Base-by-base conservation (phyloP, 371 early-diverging fungal genomes). In the Mortierella sp. region DNA sequence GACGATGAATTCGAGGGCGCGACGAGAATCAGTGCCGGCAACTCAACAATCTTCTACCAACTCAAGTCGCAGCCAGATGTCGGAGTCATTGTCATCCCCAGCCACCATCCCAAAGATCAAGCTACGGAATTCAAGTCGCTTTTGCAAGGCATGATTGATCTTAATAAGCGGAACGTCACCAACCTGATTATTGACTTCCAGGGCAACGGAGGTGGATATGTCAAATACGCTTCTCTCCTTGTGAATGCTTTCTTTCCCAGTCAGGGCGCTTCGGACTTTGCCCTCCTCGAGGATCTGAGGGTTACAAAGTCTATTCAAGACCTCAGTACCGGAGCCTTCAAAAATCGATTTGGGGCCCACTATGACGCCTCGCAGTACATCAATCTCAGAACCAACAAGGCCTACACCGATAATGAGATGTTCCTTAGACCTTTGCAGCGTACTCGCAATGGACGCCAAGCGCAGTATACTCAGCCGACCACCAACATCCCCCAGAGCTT, bases 121-220 rank as follows among this genome's bases (percentile, higher is more conserved):
- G 37, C 37, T 3, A 23, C 0, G 69, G 61, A 21, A 15, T 69
- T 14, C 15, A 50, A n/a, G 26, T 24, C 4, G 23, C 43, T 15
- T 37, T 61, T 17, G 5, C 17, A 4, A 43, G 12, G 1, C 31
- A 56, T 9, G 56, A 31, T 0, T n/a, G 39, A 8, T 2, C 60
- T 68, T 15, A n/a, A 51, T 46, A 15, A 42, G 23, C 30, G 11
- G 5, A 54, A 54, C 3, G 69, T 73, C 1, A 60, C 75, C 32
- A 63, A 73, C n/a, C 28, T 73, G 24, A 41, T 73, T 12, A 7
- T 73, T 15, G 75, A 73, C 27, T 58, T 73, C 47, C 59, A 58
- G 17, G 60, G 56, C 48, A 73, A 73, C 56, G 37, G 49, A n/a
- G 75, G 75, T 1, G 75, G 75, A 6, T 50, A 43, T 8, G 49